Base-by-base conservation (phyloP, 2,329 filamentous ascomycete genomes). In the Podosphaera xanthii region DNA sequence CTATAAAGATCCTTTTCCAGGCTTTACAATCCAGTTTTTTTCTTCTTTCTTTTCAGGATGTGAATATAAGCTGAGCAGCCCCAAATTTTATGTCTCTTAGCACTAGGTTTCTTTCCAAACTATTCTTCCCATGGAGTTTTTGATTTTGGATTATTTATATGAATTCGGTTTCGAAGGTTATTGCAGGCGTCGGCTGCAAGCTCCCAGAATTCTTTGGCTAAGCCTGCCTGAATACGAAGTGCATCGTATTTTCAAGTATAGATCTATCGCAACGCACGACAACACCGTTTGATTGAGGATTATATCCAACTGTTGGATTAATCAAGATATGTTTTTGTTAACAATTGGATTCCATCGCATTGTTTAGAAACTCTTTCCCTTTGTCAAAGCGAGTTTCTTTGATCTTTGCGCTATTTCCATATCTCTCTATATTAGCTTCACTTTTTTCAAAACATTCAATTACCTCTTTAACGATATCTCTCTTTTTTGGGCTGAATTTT, bases 291-390 rank as follows among this genome's bases (percentile, higher is more conserved):
- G 36, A 35, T 35, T 57, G 36, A 42, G 54, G 54, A 22, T 57
- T 42, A 35, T 57, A 57, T 38, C 54, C 36, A 44, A 57, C 54
- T 9, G 54, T 57, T 57, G 38, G 36, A 42, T 57, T 38, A 42
- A 57, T 7, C 40, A 46, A 31, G 42, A 57, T 44, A 33, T 35
- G 22, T 22, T 46, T 9, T 31, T 46, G 35, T 33, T 57, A 33
- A 57, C 22, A 57, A 22, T 38, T 33, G 30, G 36, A 44, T n/a
- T 42, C 42, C 35, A 57, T 30, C 35, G 36, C 35, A 10, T 42
- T 35, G 44, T 57, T 42, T 44, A 57, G 42, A 46, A 57, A 57
- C 42, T 57, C 54, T 31, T 10, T 57, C 42, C 35, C 54, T 44
- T 38, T 6, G 42, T 57, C 38, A 14, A 57, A 38, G 42, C 35